Base-by-base conservation (phyloP, 2,329 filamentous ascomycete species). In the Leptoxyphium fumago region DNA sequence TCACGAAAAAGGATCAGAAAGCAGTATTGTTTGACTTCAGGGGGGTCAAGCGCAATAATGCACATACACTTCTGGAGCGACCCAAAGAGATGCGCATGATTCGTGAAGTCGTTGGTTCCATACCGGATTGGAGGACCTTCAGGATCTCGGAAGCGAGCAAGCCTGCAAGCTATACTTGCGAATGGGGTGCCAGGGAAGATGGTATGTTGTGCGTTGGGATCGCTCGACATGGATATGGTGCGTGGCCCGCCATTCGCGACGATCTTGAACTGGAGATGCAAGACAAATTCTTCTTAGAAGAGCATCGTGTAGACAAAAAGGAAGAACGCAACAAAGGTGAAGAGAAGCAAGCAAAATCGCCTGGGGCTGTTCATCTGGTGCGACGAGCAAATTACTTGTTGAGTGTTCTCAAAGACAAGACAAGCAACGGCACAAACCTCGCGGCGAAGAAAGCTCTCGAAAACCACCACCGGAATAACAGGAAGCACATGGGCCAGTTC, bases 1-100 rank as follows among this genome's bases (percentile, higher is more conserved):
- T 93, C 44, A 94, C 89, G 0, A 95, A 96, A 69, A 98, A 98
- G 63, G 91, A 98, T 60, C 86, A 86, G 64, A 98, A 98, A 64
- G 91, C 91, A 1, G 85, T 98, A 14, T 70, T 98, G 39, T 95
- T 98, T 55, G 88, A 96, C 60, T 94, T 88, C 64, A 81, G 83
- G 39, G 86, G 88, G 44, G 82, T 95, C 42, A 94, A 94, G 64
- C 88, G 94, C 55, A 77, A 95, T 56, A 98, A 98, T 58, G 91
- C 91, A 1, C 87, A 94, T 64, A 96, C 91, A 0, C 83, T 95
- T 44, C 78, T 94, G 10, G 89, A 96, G 53, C 81, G 93, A 8
- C 89, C 91, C 0, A 77, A 81, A 40, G 89, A 96, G 57, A 82
- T 96, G 71, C 82, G 80, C 46, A 78, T 95, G 52, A 71, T 98